Conservation (phyloP, 2,329 filamentous ascomycete species). For the Arthrocladium fulminans region DNA sequence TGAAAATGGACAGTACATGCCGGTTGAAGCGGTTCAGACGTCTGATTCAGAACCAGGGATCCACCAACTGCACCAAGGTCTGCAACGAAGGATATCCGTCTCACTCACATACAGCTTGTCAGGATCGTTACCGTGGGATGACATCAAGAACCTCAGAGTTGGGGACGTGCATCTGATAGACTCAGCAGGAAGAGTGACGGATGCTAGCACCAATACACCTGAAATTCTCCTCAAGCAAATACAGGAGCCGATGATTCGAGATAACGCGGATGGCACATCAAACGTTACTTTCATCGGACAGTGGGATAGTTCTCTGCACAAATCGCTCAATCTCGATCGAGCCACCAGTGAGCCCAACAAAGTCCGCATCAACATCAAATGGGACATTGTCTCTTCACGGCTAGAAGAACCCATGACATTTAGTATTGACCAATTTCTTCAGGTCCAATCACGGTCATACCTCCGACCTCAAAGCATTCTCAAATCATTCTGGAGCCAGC, state of each 20-base stretch:
- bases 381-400: conserved; percentile 76
- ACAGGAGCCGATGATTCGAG: conserved; percentile 66
- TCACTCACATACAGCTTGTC: conserved; percentile 87
- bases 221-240: conserved; percentile 71
- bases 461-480: conserved; percentile 81
- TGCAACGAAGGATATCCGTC: conserved; percentile 80
- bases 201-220: conserved; percentile 61
- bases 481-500: conserved; percentile 74
- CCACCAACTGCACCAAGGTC: conserved; percentile 88
- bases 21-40: conserved; percentile 84
- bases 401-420: conserved; percentile 86
- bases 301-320: conserved; percentile 93
- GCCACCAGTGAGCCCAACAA: conserved; percentile 87
- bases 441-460: conserved; percentile 75
- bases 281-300: conserved; percentile 81
- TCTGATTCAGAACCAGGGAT: conserved; percentile 77
- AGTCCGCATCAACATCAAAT: conserved; percentile 76
- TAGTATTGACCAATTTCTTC: conserved; percentile 67
- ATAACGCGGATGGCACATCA: conserved; percentile 82
- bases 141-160: conserved; percentile 66
- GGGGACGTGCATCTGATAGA: conserved; percentile 78
- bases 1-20: conserved; percentile 81
- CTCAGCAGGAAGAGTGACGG: conserved; percentile 72
- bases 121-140: conserved; percentile 79
- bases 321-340: conserved; percentile 84